phyloP scores from a whole-genome alignment of 495 filamentous ascomycete genomes.

The Penicillium verhagenii region DNA sequence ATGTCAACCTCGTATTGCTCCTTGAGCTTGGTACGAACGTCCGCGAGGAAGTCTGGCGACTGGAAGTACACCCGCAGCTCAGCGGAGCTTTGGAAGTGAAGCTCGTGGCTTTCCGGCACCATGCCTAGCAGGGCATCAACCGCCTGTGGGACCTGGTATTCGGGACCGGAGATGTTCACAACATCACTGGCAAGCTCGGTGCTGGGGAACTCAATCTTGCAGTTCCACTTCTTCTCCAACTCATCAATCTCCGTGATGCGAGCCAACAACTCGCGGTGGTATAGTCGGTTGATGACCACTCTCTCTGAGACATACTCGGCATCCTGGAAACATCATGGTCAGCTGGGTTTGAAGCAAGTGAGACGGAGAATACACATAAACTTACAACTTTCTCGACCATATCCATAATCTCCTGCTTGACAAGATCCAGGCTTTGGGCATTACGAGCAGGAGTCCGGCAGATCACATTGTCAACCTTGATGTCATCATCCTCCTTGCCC shows the following conservation, averaged over 20 bases:
- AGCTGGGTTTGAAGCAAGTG: too few relatives aligned
- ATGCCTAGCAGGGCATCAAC: slow-evolving; percentile 95
- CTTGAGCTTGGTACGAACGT: slow-evolving; percentile 80
- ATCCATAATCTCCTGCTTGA: slow-evolving; percentile 98
- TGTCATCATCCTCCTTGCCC: slow-evolving; percentile 93
- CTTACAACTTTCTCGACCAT: slow-evolving; percentile 94
- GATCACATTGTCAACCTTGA: slow-evolving; percentile 98
- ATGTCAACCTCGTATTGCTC: slow-evolving; percentile 88
- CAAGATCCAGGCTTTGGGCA: slow-evolving; percentile 90
- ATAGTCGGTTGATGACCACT: slow-evolving; percentile 89
- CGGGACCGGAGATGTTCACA: slow-evolving; percentile 90
- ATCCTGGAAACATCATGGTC: slow-evolving; percentile 54
- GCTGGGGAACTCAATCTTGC: slow-evolving; percentile 95
- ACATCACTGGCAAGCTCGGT: slow-evolving; percentile 96
- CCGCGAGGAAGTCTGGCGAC: slow-evolving; percentile 71
- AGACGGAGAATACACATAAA: slow-evolving; percentile 7
- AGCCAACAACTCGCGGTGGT: slow-evolving; percentile 88
- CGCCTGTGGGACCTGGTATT: slow-evolving; percentile 94
- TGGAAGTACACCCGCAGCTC: slow-evolving; percentile 76
- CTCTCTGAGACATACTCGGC: slow-evolving; percentile 93
- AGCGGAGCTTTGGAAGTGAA: slow-evolving; percentile 74
- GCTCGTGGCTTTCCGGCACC: slow-evolving; percentile 93
- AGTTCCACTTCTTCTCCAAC: slow-evolving; percentile 97
- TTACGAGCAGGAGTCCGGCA: slow-evolving; percentile 97
- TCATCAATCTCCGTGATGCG: slow-evolving; percentile 87